Base-by-base conservation (phyloP, 1,284 basidiomycete genomes). In the Sporisorium scitamineum region DNA sequence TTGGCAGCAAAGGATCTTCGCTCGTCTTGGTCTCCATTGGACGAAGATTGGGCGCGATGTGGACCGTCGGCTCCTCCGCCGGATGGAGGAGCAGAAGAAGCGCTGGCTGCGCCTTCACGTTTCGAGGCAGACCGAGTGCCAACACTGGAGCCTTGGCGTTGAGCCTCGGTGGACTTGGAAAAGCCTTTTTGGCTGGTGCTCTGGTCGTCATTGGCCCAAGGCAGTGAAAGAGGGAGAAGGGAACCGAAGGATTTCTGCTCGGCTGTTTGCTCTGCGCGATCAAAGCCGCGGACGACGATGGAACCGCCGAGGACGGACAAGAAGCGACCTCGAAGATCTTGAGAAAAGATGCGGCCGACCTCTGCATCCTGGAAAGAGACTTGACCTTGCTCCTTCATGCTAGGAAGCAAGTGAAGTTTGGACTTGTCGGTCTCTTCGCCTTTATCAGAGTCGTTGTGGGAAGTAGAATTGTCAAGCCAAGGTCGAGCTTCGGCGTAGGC, bases 401-500 rank as follows among this genome's bases (percentile, higher is more conserved):
- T 82, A 5, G 80, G 78, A 24, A 84, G 64, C 14, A 56, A 63
- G 16, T 61, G 76, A 14, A 78, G 59, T 18, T 76, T 70, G 45
- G 76, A 67, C 24, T 78, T 76, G 52, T 78, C 75, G n/a, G 54
- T 53, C 51, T 72, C 75, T 48, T 80, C 75, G 45, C 41, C 54
- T 42, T 45, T 8, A 11, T 72, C 67, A 13, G 45, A 54, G 50
- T 39, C n/a, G 20, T 22, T 26, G 11, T 39, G 10, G n/a, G 53
- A 32, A 3, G 24, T 5, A 5, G 52, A 20, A 9, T 14, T 16
- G 8, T 34, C 22, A 26, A 41, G 81, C 83, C 84, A 87, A 0
- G 86, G 86, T 18, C 80, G 64, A 24, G 85, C 87, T 18, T 76
- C 47, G 0, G 69, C 56, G 59, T 85, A 87, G 0, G 86, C 86